Base-by-base conservation (phyloP, 495 filamentous ascomycete species). In the Penicillium cosmopolitanum region DNA sequence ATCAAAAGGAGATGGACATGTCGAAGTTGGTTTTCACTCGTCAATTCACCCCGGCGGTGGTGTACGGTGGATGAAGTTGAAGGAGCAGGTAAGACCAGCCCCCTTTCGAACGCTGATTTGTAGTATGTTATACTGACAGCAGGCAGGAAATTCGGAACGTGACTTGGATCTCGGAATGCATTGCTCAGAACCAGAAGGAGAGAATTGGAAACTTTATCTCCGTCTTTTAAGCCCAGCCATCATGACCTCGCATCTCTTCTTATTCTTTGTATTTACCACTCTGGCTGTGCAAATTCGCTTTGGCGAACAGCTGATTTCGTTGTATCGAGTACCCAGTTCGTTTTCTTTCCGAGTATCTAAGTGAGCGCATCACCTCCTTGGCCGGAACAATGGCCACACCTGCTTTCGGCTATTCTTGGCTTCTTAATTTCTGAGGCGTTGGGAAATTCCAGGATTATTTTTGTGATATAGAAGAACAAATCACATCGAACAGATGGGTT, bases 181-280 rank as follows among this genome's bases (percentile, higher is more conserved):
- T 99, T 85, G 95, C 95, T 50, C 95, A 99, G 77, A 96, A 96
- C 80, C 95, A 99, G 82, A 99, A 98, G 79, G 95, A 99, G 75
- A 85, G 95, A 72, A 98, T 99, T 70, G 87, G 88, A 64, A 99
- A 97, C 73, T 99, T 97, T 75, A 98, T 98, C 70, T 97, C 92
- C 76, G 93, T 98, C 58, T 96, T 98, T 69, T 93, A 81, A 73
- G 48, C 57, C 59, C 36, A 23, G 19, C 54, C 56, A 55, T 60
- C 36, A 53, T 61, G 59, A 64, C 58, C 51, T 63, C 51, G 46
- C 31, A 50, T 50, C 19, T 55, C 51, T 47, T 44, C 23, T 50
- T 54, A 50, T 44, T 53, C 51, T 38, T 15, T 65, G 58, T 67
- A 68, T 53, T 58, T 68, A 68, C 55, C 58, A 11, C 34, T 47